These are phyloP conservation scores for Colletotrichum viniferum DNA, from an alignment of 2,329 filamentous ascomycete species.

Conservation along the genomic window DNA sequence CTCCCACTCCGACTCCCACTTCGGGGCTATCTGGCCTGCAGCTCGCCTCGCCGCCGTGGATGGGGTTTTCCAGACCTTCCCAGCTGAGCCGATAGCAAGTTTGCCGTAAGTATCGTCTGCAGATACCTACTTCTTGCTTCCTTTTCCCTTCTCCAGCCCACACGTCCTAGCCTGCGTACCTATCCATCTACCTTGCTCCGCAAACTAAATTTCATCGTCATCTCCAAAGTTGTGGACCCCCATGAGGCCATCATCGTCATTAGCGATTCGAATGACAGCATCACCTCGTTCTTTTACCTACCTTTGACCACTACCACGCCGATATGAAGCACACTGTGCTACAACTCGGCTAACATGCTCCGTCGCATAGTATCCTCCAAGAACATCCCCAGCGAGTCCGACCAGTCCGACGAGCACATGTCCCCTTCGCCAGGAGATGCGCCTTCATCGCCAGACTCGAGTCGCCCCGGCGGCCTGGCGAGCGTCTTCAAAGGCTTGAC, in stretches of 20 bases:
- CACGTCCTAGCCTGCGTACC: background rate
- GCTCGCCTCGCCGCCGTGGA: slow-evolving; percentile 13
- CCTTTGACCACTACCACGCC: background rate
- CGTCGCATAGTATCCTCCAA: slow-evolving; percentile 15
- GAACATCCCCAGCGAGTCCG: background rate
- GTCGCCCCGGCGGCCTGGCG: slow-evolving; percentile 60
- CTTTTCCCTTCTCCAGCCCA: background rate
- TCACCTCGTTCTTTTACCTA: background rate
- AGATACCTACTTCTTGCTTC: background rate
- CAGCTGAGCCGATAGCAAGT: slow-evolving; percentile 2
- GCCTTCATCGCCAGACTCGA: slow-evolving; percentile 58
- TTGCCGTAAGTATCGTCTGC: slow-evolving; percentile 7
- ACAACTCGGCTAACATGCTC: slow-evolving; percentile 18
- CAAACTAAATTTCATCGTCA: background rate
- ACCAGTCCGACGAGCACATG: slow-evolving; percentile 55
- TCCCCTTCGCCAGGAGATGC: slow-evolving; percentile 64
- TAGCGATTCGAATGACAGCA: background rate
- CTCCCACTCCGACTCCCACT: slow-evolving; percentile 1
- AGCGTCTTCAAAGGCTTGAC: slow-evolving; percentile 69
- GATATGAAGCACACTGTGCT: slow-evolving; percentile 4
- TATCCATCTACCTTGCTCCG: background rate
- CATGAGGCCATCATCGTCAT: background rate
- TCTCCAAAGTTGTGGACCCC: background rate
- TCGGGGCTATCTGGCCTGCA: slow-evolving; percentile 17
- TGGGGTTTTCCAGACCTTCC: slow-evolving; percentile 1